Base-by-base conservation (phyloP, 129 eudicot genomes). In the Centrapalus pauciflorus region DNA sequence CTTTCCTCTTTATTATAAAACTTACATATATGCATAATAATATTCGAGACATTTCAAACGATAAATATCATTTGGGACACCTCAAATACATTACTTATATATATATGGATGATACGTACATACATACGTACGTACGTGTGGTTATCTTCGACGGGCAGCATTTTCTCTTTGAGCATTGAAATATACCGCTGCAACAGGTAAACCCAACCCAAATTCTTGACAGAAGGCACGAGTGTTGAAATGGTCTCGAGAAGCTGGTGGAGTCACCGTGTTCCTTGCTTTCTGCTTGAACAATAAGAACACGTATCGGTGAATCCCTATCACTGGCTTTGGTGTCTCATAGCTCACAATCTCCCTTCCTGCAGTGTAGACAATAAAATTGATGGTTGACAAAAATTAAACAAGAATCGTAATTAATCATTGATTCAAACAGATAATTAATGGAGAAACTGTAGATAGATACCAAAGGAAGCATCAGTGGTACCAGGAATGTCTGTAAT, bases 401-500 rank as follows among this genome's bases (percentile, higher is more conserved):
- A 13, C 4, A 55, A 12, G 33, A 24, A 7, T 2, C 19, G 16
- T 40, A 10, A 10, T 0, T 66, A 28, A 19, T 49, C 33, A 1
- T 66, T 48, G 5, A 17, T 30, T 4, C 30, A 0, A 19, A 46
- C 20, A 21, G 26, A 28, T 9, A 49, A 12, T 49, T 10, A 29
- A 64, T 25, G 29, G 59, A n/a, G 1, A 43, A 43, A 63, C 7
- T 17, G 57, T 20, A 55, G 77, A 57, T 20, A 55, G 77, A 57
- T 56, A 87, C 97, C 97, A 58, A 91, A 91, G 48, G 96, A 87
- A 64, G 60, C 83, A 75, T 91, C 97, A 26, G 96, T 91, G 28
- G 97, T 87, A 33, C 97, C 96, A 5, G 97, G 97, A 74, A 91
- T 91, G 60, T 91, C 97, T 13, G 97, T 87, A 19, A 91, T 86